Evolutionary conservation across 2,329 filamentous ascomycete species (phyloP).

Genomic region (Myrmaecium sp.): DNA sequence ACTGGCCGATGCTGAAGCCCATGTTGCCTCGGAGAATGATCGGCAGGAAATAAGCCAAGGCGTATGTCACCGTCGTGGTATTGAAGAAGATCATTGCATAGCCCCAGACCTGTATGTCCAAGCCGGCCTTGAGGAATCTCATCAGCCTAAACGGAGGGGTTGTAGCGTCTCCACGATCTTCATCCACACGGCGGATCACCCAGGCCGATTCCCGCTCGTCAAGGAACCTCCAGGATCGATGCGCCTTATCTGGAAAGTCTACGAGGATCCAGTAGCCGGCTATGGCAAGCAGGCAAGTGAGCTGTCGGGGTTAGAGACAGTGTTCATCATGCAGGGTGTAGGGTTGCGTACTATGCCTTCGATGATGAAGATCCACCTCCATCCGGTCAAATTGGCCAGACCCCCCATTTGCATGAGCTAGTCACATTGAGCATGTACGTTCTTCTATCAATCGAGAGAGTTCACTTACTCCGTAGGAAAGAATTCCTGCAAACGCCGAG

Average conservation of each 20-base stretch:
- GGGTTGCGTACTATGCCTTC: slow-evolving; percentile 13
- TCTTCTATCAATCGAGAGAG: not conserved
- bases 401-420: slow-evolving; percentile 48
- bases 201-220: slow-evolving; percentile 29
- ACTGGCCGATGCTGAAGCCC: slow-evolving; percentile 43
- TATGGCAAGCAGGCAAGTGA: slow-evolving; percentile 24
- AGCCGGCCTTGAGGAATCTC: slow-evolving; percentile 30
- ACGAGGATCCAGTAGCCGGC: slow-evolving; percentile 26
- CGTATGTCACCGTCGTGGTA: slow-evolving; percentile 56
- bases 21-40: slow-evolving; percentile 50
- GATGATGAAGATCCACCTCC: slow-evolving; percentile 31
- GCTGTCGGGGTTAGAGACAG: not conserved
- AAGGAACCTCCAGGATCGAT: slow-evolving; percentile 27
- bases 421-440: not conserved
- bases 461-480: slow-evolving; percentile 44
- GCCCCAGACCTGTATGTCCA: slow-evolving; percentile 37
- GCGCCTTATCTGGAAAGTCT: slow-evolving; percentile 28
- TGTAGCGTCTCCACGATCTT: slow-evolving; percentile 35
- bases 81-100: slow-evolving; percentile 40
- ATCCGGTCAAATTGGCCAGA: slow-evolving; percentile 27
- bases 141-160: slow-evolving; percentile 29
- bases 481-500: slow-evolving; percentile 48
- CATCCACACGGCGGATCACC: slow-evolving; percentile 33
- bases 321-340: not conserved
- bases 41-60: slow-evolving; percentile 63